Base-by-base conservation (phyloP, 345 rosid species). In the Eucalyptus erythrocorys region DNA sequence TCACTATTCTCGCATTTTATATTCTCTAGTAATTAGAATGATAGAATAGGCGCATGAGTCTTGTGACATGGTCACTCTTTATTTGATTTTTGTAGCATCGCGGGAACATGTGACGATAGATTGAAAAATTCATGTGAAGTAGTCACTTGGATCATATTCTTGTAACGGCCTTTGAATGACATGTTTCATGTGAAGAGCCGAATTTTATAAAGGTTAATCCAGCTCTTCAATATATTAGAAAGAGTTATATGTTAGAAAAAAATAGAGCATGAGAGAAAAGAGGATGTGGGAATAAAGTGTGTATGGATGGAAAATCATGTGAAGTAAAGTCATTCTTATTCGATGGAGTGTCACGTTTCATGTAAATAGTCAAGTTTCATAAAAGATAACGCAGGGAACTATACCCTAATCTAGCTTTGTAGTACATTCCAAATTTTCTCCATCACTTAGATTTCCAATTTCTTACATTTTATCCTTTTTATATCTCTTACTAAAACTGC, bases 301-400 rank as follows among this genome's bases (percentile, higher is more conserved):
- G 3, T 32, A 15, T 32, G 79, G 79, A 66, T 66, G 79, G 40
- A 8, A 66, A 66, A 32, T n/a, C 21, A 30, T 3, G 71, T 61
- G 71, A 30, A 6, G 71, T 4, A 2, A 1, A 30, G 16, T 55
- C 61, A 4, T 34, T 13, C 1, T 30, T 13, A 30, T 61, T 61
- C 8, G 0, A 64, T 34, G 26, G 2, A 19, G 81, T 5, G 1
- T 3, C 84, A 3, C 2, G 2, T 21, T 40, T 40, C 30, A 3
- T 2, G 15, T 40, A 16, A 76, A 21, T 24, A 40, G 9, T 21
- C 47, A 5, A 76, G 9, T 76, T 76, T 76, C 82, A 6, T 76
- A 21, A 21, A 21, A 10, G 27, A 8, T 10, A 71, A 37, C 10
- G 4, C 4, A 3, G 1, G 45, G 3, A 76, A 21, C 82, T 10